Base-by-base conservation (phyloP, 345 rosid species). In the Combretum micranthum region DNA sequence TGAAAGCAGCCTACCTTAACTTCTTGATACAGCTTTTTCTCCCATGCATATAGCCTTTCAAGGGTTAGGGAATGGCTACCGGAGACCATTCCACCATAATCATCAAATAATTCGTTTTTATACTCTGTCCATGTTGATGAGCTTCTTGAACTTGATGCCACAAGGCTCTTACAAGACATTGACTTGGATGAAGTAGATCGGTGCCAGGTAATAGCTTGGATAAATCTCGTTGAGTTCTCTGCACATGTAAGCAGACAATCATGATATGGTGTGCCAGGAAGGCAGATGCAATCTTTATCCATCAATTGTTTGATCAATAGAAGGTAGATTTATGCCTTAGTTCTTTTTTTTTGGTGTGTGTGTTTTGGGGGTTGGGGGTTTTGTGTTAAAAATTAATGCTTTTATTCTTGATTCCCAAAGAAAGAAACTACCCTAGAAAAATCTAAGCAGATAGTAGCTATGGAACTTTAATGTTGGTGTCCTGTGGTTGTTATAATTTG, bases 11-110 rank as follows among this genome's bases (percentile, higher is more conserved):
- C 61, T 69, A 79, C 93, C 93, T 85, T 83, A 53, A 85, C 85
- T 66, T 83, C 85, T 53, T 79, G 83, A 42, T 69, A 85, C 17
- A 85, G 93, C 76, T 85, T 85, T 80, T 83, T 85, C 67, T 85
- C 88, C 93, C 93, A 85, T 25, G 86, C 88, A 68, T 79, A 80
- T 13, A 85, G 53, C 65, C 87, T 69, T 32, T 75, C 88, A 18
- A 85, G 73, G 15, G 93, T 85, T 23, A 76, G 68, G 0, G 87
- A 75, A 69, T 85, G 93, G 69, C 88, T 85, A 53, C 93, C 93
- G 0, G 93, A 73, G 57, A 77, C 77, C 93, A 83, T 85, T 62
- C 88, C 93, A 26, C 82, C 87, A 49, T 47, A 80, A 13, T 79
- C 85, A 53, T 85, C 85, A 46, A 83, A 85, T 44, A 83, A 73